Evolutionary conservation across 2,329 filamentous ascomycete species (phyloP).

Genomic region (Alternaria sp.): DNA sequence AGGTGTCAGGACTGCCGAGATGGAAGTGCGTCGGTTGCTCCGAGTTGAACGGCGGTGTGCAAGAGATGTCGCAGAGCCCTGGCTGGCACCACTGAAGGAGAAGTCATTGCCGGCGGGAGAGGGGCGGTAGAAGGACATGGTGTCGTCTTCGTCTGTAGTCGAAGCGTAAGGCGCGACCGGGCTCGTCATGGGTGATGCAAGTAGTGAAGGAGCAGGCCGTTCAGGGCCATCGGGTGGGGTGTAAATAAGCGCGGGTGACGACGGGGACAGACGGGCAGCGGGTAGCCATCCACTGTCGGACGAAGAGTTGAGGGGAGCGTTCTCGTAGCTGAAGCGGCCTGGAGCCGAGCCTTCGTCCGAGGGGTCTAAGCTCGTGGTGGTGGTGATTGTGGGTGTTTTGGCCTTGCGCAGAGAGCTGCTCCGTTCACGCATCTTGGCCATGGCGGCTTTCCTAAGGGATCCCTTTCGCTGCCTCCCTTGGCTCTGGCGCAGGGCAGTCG

Average conservation of each 20-base stretch:
- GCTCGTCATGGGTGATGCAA: constrained; percentile 53
- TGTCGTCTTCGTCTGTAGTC: constrained; percentile 85
- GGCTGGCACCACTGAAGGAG: constrained; percentile 36
- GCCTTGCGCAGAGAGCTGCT: constrained; percentile 37
- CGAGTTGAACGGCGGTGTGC: constrained; percentile 42
- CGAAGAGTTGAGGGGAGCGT: constrained; percentile 41
- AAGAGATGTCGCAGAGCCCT: constrained; percentile 27
- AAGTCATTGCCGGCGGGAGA: constrained; percentile 51
- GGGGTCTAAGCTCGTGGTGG: constrained; percentile 24
- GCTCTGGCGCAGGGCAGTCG: constrained; percentile 54
- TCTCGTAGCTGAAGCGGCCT: constrained; percentile 49
- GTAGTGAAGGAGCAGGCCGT: constrained; percentile 44
- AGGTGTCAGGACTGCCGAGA: constrained; percentile 30
- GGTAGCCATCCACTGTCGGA: constrained; percentile 39
- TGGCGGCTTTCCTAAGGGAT: constrained; percentile 84
- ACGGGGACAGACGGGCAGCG: constrained; percentile 20
- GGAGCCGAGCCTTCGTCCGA: constrained; percentile 27
- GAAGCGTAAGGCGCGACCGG: constrained; percentile 68
- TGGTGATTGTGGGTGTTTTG: constrained; percentile 23
- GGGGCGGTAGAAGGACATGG: constrained; percentile 64
- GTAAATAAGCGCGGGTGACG: constrained; percentile 13
- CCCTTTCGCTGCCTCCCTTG: constrained; percentile 73
- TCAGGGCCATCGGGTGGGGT: constrained; percentile 6
- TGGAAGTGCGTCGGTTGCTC: constrained; percentile 30
- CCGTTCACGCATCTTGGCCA: constrained; percentile 63